Evolutionary conservation across 495 filamentous ascomycete genomes (phyloP).

Genomic region (Lasiosphaeria miniovina): DNA sequence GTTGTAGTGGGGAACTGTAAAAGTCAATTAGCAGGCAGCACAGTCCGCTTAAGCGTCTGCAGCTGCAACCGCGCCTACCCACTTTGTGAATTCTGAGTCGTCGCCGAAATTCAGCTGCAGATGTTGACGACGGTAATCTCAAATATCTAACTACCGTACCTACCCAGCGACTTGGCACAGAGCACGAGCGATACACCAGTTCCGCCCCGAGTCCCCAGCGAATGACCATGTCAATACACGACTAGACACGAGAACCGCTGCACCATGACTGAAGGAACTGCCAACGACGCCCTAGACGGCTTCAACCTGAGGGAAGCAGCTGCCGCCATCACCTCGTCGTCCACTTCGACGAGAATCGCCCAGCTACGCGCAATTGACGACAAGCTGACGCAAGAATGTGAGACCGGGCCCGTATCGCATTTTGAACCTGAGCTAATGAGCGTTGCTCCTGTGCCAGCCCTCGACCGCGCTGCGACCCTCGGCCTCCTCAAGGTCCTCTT

Average conservation of each 20-base stretch:
- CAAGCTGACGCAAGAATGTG: constrained; percentile 45
- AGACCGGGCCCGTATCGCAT: constrained; percentile 9
- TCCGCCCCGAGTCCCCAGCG: constrained; percentile 15
- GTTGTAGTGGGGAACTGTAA: neutral
- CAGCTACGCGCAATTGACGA: constrained; percentile 47
- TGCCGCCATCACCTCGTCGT: constrained; percentile 48
- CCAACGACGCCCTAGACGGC: constrained; percentile 27
- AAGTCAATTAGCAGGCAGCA: neutral
- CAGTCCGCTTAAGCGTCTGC: constrained; percentile 13
- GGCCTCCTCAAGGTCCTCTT: constrained; percentile 68
- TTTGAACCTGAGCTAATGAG: neutral
- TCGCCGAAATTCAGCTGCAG: constrained; percentile 25
- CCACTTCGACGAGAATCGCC: constrained; percentile 42
- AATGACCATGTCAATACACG: constrained; percentile 31
- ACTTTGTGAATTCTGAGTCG: constrained; percentile 30
- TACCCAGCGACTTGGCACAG: no score
- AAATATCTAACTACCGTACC: neutral
- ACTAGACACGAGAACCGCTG: constrained; percentile 26
- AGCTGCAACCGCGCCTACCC: constrained; percentile 25
- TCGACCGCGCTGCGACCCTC: constrained; percentile 35
- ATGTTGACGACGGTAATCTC: neutral
- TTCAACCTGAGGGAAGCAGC: constrained; percentile 36
- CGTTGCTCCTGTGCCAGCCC: constrained; percentile 25
- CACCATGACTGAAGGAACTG: constrained; percentile 46
- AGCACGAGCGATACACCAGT: neutral